A percentile compares a stretch with the other conserved stretches of the same genome.
These are phyloP conservation scores for Chondrus crispus DNA, from an alignment of 23 red algal species.

Conservation along the genomic window DNA sequence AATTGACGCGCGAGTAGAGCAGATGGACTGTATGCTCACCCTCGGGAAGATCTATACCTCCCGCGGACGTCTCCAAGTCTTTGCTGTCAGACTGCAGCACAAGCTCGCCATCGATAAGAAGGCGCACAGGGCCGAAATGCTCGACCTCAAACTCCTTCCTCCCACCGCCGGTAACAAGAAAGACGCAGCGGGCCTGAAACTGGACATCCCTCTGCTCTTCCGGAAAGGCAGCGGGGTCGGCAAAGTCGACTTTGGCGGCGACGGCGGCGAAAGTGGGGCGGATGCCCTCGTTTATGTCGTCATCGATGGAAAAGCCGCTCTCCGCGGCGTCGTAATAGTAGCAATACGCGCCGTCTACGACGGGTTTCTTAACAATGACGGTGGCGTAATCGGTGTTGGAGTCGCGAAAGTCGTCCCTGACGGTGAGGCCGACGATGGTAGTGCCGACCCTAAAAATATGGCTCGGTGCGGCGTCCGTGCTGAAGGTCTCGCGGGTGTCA, in stretches of 20 bases:
- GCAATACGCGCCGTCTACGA: constrained; percentile 34
- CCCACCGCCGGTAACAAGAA: constrained; percentile 21
- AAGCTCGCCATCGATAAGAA: constrained; percentile 17
- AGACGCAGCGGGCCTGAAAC: constrained; percentile 57
- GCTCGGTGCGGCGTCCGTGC: constrained; percentile 11
- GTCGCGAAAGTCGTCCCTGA: constrained; percentile 57
- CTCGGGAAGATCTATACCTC: not conserved
- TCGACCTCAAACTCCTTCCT: not conserved
- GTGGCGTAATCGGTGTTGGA: constrained; percentile 55
- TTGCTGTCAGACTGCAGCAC: constrained; percentile 17
- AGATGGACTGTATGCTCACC: constrained; percentile 32
- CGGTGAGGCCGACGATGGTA: constrained; percentile 39
- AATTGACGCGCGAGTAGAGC: constrained; percentile 31
- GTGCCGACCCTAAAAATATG: constrained; percentile 43
- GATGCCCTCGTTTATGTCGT: constrained; percentile 8
- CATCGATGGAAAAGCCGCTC: not conserved
- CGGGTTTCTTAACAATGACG: constrained; percentile 45
- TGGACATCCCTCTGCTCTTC: not conserved
- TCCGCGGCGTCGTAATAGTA: constrained; percentile 56
- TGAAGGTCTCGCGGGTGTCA: constrained; percentile 35
- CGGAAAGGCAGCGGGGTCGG: constrained; percentile 14
- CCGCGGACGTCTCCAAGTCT: not conserved
- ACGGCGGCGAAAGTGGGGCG: constrained; percentile 36
- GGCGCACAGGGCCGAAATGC: constrained; percentile 31
- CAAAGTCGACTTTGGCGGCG: constrained; percentile 7